These are phyloP conservation scores for Alternaria arborescens DNA, from an alignment of 2,329 filamentous ascomycete genomes.

Conservation along the genomic window DNA sequence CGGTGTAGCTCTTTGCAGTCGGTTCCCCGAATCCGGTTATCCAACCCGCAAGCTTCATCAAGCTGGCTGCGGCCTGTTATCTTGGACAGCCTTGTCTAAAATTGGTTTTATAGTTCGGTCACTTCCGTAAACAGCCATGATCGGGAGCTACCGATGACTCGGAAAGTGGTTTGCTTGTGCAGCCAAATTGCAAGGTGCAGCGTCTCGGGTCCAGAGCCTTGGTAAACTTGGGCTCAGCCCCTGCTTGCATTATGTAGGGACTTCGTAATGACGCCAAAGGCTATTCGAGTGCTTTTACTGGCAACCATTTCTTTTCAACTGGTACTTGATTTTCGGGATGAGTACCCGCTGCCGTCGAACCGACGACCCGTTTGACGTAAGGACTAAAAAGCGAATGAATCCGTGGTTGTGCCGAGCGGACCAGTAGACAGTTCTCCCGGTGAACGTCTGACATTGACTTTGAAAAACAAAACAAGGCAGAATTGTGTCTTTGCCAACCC, in stretches of 20 bases:
- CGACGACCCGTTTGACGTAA: conserved; percentile 10
- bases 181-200: conserved; percentile 24
- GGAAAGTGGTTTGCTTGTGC: conserved; percentile 27
- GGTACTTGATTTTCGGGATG: not conserved
- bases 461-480: conserved; percentile 14
- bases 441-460: conserved; percentile 16
- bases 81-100: not conserved
- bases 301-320: not conserved
- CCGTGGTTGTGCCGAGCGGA: conserved; percentile 13
- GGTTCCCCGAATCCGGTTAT: not conserved
- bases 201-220: conserved; percentile 21
- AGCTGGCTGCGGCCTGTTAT: not conserved
- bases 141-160: conserved; percentile 29
- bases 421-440: conserved; percentile 11
- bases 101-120: not conserved
- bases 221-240: conserved; percentile 7
- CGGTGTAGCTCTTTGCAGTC: not conserved
- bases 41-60: not conserved
- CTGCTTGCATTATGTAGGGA: conserved; percentile 6
- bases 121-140: conserved; percentile 11
- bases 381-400: conserved; percentile 1
- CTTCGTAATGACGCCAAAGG: conserved; percentile 1
- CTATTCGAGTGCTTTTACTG: not conserved
- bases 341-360: conserved; percentile 9
- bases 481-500: conserved; percentile 12